Conservation (phyloP, 805 yeast genomes). For the Spathaspora passalidarum region DNA sequence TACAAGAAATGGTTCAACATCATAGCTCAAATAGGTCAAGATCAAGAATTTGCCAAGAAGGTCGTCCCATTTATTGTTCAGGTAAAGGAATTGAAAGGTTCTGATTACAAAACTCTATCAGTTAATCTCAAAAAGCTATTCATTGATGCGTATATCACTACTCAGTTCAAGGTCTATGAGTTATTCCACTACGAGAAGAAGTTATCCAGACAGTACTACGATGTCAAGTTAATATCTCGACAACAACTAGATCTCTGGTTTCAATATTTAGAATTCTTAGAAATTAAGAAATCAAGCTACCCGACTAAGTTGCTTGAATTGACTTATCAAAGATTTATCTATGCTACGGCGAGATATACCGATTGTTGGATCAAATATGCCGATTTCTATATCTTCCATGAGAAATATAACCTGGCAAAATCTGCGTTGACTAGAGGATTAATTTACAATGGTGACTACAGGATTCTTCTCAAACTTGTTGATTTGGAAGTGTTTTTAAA, state of each 20-base stretch:
- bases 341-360: slow-evolving; percentile 43
- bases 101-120: slow-evolving; percentile 25
- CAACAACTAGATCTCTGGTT: slow-evolving; percentile 61
- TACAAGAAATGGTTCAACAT: slow-evolving; percentile 32
- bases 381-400: slow-evolving; percentile 34
- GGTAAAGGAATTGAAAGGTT: slow-evolving; percentile 8
- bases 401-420: slow-evolving; percentile 34
- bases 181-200: slow-evolving; percentile 48
- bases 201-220: slow-evolving; percentile 35
- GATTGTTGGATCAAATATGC: slow-evolving; percentile 50
- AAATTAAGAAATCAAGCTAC: slow-evolving; percentile 27
- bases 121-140: slow-evolving; percentile 44
- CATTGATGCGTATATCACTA: slow-evolving; percentile 52
- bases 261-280: slow-evolving; percentile 53
- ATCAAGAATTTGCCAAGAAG: slow-evolving; percentile 9
- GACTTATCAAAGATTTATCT: slow-evolving; percentile 48
- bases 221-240: slow-evolving; percentile 26
- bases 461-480: slow-evolving; percentile 37
- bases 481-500: slow-evolving; percentile 43
- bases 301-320: slow-evolving; percentile 23
- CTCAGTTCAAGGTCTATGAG: slow-evolving; percentile 51
- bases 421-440: slow-evolving; percentile 36
- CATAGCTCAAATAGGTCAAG: slow-evolving; percentile 6
- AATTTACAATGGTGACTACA: slow-evolving; percentile 21
- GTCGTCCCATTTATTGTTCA: slow-evolving; percentile 13